Conservation (phyloP, 2,329 filamentous ascomycete species). For the Ascochyta fabae region DNA sequence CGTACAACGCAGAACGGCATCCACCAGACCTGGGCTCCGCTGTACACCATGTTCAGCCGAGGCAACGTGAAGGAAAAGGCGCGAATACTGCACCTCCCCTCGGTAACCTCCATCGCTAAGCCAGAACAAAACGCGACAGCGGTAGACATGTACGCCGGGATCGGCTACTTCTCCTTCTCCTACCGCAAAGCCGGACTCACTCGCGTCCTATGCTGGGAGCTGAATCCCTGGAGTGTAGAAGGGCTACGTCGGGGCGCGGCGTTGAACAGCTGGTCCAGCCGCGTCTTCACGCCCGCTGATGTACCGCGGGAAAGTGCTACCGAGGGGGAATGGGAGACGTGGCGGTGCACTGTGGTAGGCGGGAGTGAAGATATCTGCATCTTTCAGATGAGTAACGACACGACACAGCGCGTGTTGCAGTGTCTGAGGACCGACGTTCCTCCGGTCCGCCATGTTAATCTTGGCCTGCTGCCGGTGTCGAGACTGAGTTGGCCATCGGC, state of each 20-base stretch:
- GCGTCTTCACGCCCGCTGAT: not conserved
- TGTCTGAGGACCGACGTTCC: constrained; percentile 20
- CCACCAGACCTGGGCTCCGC: constrained; percentile 82
- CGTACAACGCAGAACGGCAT: constrained; percentile 77
- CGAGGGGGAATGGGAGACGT: not conserved
- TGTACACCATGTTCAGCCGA: constrained; percentile 92
- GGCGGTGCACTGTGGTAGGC: not conserved
- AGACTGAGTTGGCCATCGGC: constrained; percentile 58
- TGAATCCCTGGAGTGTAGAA: constrained; percentile 67
- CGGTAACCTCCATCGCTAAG: constrained; percentile 32
- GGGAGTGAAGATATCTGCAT: constrained; percentile 39
- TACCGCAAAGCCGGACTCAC: constrained; percentile 71
- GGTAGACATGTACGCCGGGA: constrained; percentile 88
- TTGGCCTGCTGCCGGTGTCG: constrained; percentile 64
- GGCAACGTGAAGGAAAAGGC: constrained; percentile 92
- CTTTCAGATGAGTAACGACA: constrained; percentile 51
- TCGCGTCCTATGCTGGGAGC: constrained; percentile 82
- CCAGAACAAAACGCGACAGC: constrained; percentile 21
- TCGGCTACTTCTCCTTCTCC: constrained; percentile 91
- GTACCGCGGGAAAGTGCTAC: not conserved
- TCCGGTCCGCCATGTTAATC: constrained; percentile 63
- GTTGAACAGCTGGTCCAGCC: constrained; percentile 49
- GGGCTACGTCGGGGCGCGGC: constrained; percentile 51
- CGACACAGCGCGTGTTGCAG: constrained; percentile 25
- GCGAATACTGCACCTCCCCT: constrained; percentile 64